Base-by-base conservation (phyloP, 2,329 filamentous ascomycete species). In the Coniella vitis region DNA sequence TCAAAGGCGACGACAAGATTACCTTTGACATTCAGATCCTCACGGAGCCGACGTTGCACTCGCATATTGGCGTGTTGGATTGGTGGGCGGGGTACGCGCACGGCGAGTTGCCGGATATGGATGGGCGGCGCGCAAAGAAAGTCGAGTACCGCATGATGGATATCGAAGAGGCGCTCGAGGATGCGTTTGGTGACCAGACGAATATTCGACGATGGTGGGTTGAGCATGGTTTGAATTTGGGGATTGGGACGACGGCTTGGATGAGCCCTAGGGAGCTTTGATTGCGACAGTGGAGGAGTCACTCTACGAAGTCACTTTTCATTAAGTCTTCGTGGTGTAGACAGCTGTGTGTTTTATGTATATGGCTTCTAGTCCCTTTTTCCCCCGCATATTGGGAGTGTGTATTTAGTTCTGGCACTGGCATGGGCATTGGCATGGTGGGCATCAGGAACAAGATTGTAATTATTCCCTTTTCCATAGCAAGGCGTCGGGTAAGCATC, bases 141-240 rank as follows among this genome's bases (percentile, higher is more conserved):
- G 90, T 96, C 21, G 89, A 95, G 65, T 96, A 95, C 67, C 90
- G 91, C 65, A 95, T 89, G 1, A 95, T 90, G 65, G 90, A 95
- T 65, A 93, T 97, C 53, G 90, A 96, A 64, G 91, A 96, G 67
- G 90, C 90, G 1, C 74, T 96, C 35, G 90, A 96, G 63, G 90
- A 95, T 63, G 87, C 88, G 19, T 79, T 91, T 43, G 79, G 78
- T 8, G 83, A 85, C 47, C 54, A 89, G 54, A 80, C 83, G 55
- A 76, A 78, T 34, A 87, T 95, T 16, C 73, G 87, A 49, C 74
- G 77, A 54, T 97, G 91, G 91, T 97, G 91, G 91, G 85, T 87
- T 20, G 71, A 75, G 55, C 91, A 93, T 57, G 89, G 88, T 0
- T 69, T 94, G 54, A 91, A 93, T 60, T 66, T 94, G 45, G 86